These are phyloP conservation scores for Penicillium vulpinum DNA, from an alignment of 2,329 filamentous ascomycete genomes.

Conservation along the genomic window DNA sequence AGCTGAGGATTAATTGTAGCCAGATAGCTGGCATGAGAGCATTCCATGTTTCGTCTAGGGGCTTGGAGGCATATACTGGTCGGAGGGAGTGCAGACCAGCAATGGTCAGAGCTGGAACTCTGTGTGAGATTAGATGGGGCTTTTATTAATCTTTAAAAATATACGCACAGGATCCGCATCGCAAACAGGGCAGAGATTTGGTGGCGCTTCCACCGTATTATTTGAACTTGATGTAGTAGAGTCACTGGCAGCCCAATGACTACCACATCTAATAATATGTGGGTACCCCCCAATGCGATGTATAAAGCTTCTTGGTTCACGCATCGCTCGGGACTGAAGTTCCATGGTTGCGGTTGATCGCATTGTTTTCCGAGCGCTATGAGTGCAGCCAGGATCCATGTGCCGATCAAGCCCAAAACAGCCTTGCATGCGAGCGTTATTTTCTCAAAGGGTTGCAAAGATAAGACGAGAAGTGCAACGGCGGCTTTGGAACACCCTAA, in stretches of 20 bases:
- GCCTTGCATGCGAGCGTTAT: conserved; percentile 6
- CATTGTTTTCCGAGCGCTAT: conserved; percentile 10
- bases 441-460: conserved; percentile 8
- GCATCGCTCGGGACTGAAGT: conserved; percentile 3
- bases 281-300: not conserved
- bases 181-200: conserved; percentile 12
- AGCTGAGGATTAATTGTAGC: conserved; percentile 11
- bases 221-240: conserved; percentile 13
- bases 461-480: conserved; percentile 7
- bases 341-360: conserved; percentile 4
- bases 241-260: conserved; percentile 7
- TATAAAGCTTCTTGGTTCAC: conserved; percentile 11
- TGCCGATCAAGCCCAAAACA: conserved; percentile 2
- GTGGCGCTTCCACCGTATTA: conserved; percentile 7
- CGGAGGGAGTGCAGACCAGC: conserved; percentile 5
- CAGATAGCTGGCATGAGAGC: conserved; percentile 11
- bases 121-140: not conserved
- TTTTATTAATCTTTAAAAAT: not conserved
- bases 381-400: conserved; percentile 4
- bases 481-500: conserved; percentile 11
- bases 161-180: conserved; percentile 8
- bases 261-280: conserved; percentile 10
- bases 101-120: conserved; percentile 11
- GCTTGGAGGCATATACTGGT: not conserved
- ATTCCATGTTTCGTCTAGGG: conserved; percentile 8